Percentiles rank a stretch among this genome's conserved stretches.
phyloP scores from a whole-genome alignment of 306 rosid species.

The Vigna nakashimae region DNA sequence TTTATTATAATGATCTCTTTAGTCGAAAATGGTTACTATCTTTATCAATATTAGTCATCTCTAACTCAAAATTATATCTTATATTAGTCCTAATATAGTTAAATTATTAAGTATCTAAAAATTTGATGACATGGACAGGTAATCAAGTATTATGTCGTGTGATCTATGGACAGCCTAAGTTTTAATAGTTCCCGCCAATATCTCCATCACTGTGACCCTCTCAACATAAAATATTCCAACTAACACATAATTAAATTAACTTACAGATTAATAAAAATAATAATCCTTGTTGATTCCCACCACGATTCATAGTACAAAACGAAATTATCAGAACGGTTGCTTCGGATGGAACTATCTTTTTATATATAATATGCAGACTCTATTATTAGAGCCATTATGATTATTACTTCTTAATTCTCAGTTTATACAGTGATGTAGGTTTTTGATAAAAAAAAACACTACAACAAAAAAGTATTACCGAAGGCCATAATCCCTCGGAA shows the following conservation, averaged over 20 bases:
- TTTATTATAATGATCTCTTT: no score
- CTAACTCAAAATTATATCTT: no score
- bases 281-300: conserved; percentile 45
- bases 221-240: conserved; percentile 23
- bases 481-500: no score
- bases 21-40: no score
- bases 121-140: conserved; percentile 26
- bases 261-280: conserved; percentile 1
- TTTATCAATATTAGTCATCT: no score
- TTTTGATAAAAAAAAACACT: neutral
- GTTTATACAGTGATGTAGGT: neutral
- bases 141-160: conserved; percentile 47
- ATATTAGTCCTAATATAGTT: no score
- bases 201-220: conserved; percentile 8
- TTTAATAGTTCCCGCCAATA: conserved; percentile 15
- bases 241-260: neutral
- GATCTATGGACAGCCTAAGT: conserved; percentile 47
- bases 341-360: conserved; percentile 9
- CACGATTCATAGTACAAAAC: conserved; percentile 52
- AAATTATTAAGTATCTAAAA: neutral
- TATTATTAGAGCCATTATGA: conserved; percentile 28
- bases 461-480: no score
- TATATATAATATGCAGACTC: neutral
- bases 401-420: conserved; percentile 8
- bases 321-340: conserved; percentile 12